Conservation (phyloP, 192 early-diverging fungal species). For the Rhizophagus prolifer region DNA sequence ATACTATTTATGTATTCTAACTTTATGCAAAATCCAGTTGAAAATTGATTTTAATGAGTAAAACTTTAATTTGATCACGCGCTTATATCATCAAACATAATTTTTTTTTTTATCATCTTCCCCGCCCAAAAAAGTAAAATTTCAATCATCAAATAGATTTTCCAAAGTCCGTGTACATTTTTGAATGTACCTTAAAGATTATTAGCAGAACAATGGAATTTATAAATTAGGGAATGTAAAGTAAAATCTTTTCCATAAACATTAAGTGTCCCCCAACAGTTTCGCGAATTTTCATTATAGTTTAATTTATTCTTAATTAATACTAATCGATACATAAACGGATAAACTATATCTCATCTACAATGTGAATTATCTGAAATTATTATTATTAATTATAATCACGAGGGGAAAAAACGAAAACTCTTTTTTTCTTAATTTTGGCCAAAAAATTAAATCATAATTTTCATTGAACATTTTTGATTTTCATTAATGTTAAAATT, state of each 20-base stretch:
- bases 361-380: too few relatives aligned
- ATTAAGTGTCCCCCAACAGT: neutral
- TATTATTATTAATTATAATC: too few relatives aligned
- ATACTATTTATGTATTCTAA: neutral
- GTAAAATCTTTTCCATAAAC: neutral
- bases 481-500: conserved; percentile 27
- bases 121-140: neutral
- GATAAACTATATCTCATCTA: too few relatives aligned
- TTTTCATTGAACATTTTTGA: neutral
- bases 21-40: neutral
- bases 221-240: neutral
- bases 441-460: neutral
- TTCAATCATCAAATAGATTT: neutral
- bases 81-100: neutral
- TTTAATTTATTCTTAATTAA: neutral
- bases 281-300: neutral
- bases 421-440: neutral
- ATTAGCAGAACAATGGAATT: neutral
- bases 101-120: neutral
- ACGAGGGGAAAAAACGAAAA: too few relatives aligned
- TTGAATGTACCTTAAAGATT: neutral
- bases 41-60: neutral
- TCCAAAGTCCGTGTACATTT: neutral
- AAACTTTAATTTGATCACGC: neutral
- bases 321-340: too few relatives aligned